Evolutionary conservation across 441 rosid species (phyloP).

Genomic region (Erodium moschatum): DNA sequence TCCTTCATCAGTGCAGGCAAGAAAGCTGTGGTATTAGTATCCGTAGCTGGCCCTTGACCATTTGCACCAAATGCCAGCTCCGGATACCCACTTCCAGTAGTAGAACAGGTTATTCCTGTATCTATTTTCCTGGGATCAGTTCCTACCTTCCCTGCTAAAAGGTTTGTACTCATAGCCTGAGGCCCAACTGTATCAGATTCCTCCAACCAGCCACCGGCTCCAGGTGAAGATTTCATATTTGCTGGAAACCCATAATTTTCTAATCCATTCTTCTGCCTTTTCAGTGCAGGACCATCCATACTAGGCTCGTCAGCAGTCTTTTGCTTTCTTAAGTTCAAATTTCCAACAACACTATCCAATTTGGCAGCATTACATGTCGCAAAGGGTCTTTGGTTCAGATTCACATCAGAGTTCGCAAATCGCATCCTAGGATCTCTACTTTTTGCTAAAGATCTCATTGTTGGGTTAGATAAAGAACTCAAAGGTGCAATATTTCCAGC

Average conservation of each 20-base stretch:
- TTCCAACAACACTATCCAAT: slow-evolving; percentile 34
- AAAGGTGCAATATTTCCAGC: slow-evolving; percentile 25
- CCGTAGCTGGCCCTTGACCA: slow-evolving; percentile 25
- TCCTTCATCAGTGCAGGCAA: slow-evolving; percentile 45
- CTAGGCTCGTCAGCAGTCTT: slow-evolving; percentile 41
- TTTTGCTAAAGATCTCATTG: slow-evolving; percentile 47
- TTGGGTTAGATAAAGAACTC: slow-evolving; percentile 31
- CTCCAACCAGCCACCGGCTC: slow-evolving; percentile 70
- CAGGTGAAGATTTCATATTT: slow-evolving; percentile 32
- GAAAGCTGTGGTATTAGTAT: background rate
- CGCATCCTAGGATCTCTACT: slow-evolving; percentile 94
- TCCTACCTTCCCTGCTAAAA: slow-evolving; percentile 26
- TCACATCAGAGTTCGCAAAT: slow-evolving; percentile 39
- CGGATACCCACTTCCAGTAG: slow-evolving; percentile 26
- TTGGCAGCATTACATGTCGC: slow-evolving; percentile 25
- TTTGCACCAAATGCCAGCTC: slow-evolving; percentile 27
- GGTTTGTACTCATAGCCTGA: slow-evolving; percentile 28
- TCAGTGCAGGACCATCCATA: slow-evolving; percentile 44
- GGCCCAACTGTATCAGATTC: slow-evolving; percentile 39
- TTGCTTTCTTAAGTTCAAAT: slow-evolving; percentile 47
- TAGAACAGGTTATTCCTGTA: slow-evolving; percentile 31
- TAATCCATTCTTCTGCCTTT: slow-evolving; percentile 49
- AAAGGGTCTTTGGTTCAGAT: slow-evolving; percentile 27
- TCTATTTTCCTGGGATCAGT: slow-evolving; percentile 36
- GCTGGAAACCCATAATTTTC: slow-evolving; percentile 30